Base-by-base conservation (phyloP, 2,329 filamentous ascomycete genomes). In the Fusarium mundagurra region DNA sequence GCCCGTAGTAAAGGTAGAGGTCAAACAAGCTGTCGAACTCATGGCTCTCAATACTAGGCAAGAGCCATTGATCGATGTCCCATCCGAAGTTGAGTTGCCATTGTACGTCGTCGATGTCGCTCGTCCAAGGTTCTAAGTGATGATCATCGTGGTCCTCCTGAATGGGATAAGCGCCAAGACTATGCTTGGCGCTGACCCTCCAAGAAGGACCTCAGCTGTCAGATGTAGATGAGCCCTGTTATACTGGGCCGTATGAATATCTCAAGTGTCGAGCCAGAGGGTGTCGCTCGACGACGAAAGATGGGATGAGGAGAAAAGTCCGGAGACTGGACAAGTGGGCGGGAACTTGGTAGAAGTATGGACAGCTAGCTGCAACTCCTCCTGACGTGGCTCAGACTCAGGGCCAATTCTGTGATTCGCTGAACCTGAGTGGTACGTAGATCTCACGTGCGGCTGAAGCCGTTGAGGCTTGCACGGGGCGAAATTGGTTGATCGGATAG, bases 341-440 rank as follows among this genome's bases (percentile, higher is more conserved):
- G 16, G 6, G 27, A 29, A 1, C 3, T 9, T 14, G 24, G 0
- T 34, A 31, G 16, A 61, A 24, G 12, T 34, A 48, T 5, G 39
- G 24, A 6, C 54, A 9, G n/a, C 7, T 29, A 9, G n/a, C 7
- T 29, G 29, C 2, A 4, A 3, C 1, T 3, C 1, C 14, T 4
- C 41, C 16, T 36, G 1, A 8, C 5, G 38, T 33, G 62, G 38
- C 31, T n/a, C 2, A n/a, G 10, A 27, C 20, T 11, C 12, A 64
- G 38, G 62, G 62, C 44, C 38, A 51, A 43, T 64, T 48, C 31
- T 43, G 22, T 64, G 57, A 62, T 64, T 62, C 20, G 55, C 22
- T 38, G 5, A 6, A 4, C 24, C 4, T 31, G 11, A 29, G 11
- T 1, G 4, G 8, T 24, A 36, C 33, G 41, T 48, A 38, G 2